Conservation (phyloP, 75 land plant species). For the Selaginella moellendorffii region DNA sequence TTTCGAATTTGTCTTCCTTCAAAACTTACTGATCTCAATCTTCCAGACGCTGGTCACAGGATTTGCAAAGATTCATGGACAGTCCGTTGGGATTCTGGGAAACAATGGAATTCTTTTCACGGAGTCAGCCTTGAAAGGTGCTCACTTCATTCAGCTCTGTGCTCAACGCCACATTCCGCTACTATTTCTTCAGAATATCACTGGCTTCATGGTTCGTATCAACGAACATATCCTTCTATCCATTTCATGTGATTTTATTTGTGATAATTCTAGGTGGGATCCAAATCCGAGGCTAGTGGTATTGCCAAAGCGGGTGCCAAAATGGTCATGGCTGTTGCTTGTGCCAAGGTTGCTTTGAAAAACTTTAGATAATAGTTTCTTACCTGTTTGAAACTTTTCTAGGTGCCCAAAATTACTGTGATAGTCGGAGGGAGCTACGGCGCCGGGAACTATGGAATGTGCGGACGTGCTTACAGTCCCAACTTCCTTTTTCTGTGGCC, state of each 20-base stretch:
- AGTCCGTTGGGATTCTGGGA: slow-evolving; percentile 88
- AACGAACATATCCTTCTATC: background rate
- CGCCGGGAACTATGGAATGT: slow-evolving; percentile 99
- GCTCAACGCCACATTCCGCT: slow-evolving; percentile 90
- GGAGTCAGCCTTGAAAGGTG: slow-evolving; percentile 96
- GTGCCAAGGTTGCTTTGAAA: slow-evolving; percentile 80
- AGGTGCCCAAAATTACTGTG: slow-evolving; percentile 93
- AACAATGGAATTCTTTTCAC: slow-evolving; percentile 94
- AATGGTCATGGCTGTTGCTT: slow-evolving; percentile 99
- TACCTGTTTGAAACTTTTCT: background rate
- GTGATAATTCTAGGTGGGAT: slow-evolving; percentile 92
- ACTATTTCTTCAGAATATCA: slow-evolving; percentile 92
- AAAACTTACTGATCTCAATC: no score
- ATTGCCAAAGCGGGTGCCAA: slow-evolving; percentile 99
- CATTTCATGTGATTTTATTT: no score
- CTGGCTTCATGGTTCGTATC: slow-evolving; percentile 90
- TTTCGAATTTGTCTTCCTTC: no score
- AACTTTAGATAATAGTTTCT: slow-evolving; percentile 2
- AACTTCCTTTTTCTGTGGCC: slow-evolving; percentile 96
- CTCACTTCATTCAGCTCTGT: slow-evolving; percentile 93
- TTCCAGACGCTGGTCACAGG: slow-evolving; percentile 95
- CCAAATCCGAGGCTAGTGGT: slow-evolving; percentile 93
- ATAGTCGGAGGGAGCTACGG: slow-evolving; percentile 98
- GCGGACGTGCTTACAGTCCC: slow-evolving; percentile 98
- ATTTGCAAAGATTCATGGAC: slow-evolving; percentile 80